Base-by-base conservation (phyloP, 345 rosid genomes). In the Laguncularia racemosa region DNA sequence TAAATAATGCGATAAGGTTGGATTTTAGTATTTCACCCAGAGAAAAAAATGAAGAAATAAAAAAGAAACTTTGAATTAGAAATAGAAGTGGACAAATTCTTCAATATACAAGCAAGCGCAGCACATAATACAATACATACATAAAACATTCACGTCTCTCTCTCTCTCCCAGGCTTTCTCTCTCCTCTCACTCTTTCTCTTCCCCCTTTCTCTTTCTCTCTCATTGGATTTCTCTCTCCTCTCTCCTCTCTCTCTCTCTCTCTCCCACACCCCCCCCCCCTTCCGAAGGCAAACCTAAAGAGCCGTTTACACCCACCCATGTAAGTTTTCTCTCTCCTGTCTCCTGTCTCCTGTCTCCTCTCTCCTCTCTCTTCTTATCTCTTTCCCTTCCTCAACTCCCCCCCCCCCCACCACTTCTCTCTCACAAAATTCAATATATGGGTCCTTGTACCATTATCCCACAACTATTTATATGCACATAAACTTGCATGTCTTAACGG, bases 391-490 rank as follows among this genome's bases (percentile, higher is more conserved):
- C 40, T 23, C 28, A 6, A n/a, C 28, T 23, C 40, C 7, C 40
- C 7, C 85, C 79, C 90, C 79, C 77, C 76, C 55, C 69, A 68
- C 76, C 70, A 53, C 63, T 46, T 76, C 73, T 62, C 56, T 74
- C 71, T 67, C 65, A 49, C 47, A 66, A 59, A 46, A 82, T 89
- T 84, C 80, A 75, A 80, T 82, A 76, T 74, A 73, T 76, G 81
- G 81, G 84, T 62, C 75, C 68, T 67, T 78, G 69, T 70, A 76
- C 81, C 60, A 63, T 69, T 59, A 53, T 68, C 28, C 69, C 79
- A 53, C 7, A 33, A 33, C 50, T 20, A 59, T n/a, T 44, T 63
- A 10, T 71, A 43, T 70, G 9, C 26, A 44, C 66, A 20, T 26
- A 38, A 47, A n/a, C 56, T 0, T 47, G 19, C 58, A 9, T 21